Base-by-base conservation (phyloP, 176 grass and related monocot genomes). In the Urochloa ruziziensis region DNA sequence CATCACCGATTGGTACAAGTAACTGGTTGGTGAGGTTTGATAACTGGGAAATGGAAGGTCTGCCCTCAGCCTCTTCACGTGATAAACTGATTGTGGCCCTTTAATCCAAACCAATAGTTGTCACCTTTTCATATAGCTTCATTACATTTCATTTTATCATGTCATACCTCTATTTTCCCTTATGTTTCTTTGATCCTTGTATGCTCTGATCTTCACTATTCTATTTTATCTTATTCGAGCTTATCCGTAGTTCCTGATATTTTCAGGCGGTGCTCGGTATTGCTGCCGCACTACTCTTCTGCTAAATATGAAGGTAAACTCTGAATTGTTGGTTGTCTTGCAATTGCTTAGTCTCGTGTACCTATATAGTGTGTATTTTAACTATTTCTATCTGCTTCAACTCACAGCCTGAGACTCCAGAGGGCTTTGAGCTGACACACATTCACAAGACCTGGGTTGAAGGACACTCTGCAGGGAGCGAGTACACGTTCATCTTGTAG, bases 21-120 rank as follows among this genome's bases (percentile, higher is more conserved):
- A 83, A 70, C 40, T 98, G 93, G 96, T 49, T 92, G 83, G 91
- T 94, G 46, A 98, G 90, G 72, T 94, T 98, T 82, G 88, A 98
- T 48, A 95, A 81, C 44, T 98, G 96, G 91, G 96, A 92, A 67
- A 74, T 90, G 49, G 79, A 94, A 87, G 96, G 96, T 98, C 21
- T 21, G 76, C 40, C 58, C 82, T 63, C 29, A 30, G 29, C 35
- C 8, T 70, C 32, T 80, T 80, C 51, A 75, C 75, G 59, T 47
- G 53, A 2, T 59, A 19, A 65, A 37, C 29, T 74, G 35, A 60
- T 71, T 79, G 32, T 29, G 61, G 17, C 37, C 64, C 18, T 36
- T 36, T 78, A 80, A 80, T 54, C 33, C 37, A 48, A 23, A 2
- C 67, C 9, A 37, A 2, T 75, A 51, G 18, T 71, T 84, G 21